A percentile compares a stretch with the other conserved stretches of the same genome.
Evolutionary conservation across 345 rosid genomes (phyloP).

Genomic region (Euphorbia lathyris): DNA sequence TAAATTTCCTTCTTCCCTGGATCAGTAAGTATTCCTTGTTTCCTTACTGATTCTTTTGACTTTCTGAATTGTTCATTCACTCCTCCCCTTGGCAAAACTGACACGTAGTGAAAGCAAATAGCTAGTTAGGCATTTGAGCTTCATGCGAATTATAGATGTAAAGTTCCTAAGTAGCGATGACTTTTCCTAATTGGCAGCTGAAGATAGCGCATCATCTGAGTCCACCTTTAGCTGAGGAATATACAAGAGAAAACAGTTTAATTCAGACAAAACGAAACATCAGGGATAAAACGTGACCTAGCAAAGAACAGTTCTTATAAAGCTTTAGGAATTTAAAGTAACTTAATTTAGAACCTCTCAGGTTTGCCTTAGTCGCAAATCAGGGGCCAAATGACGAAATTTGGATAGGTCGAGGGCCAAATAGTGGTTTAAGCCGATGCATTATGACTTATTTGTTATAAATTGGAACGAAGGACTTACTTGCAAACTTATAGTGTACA

Average conservation of each 20-base stretch:
- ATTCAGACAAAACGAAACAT: not conserved
- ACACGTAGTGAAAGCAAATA: not conserved
- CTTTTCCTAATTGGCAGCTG: constrained; percentile 27
- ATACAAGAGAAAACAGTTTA: not conserved
- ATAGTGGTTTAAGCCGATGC: too few relatives aligned
- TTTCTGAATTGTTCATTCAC: not conserved
- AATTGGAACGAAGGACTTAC: not conserved
- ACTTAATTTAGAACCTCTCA: too few relatives aligned
- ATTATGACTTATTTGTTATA: not conserved
- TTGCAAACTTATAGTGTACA: not conserved
- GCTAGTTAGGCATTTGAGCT: not conserved
- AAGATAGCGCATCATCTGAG: constrained; percentile 57
- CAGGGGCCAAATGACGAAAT: too few relatives aligned
- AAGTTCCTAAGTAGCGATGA: not conserved
- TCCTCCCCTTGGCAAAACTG: not conserved
- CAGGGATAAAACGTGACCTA: not conserved
- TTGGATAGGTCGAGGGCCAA: too few relatives aligned
- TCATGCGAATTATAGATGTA: not conserved
- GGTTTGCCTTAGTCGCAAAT: too few relatives aligned
- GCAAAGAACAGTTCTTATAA: not conserved
- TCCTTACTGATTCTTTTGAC: not conserved
- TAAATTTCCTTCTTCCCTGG: not conserved
- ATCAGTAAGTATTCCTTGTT: not conserved
- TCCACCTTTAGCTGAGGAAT: constrained; percentile 71
- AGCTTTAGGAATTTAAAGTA: not conserved